Base-by-base conservation (phyloP, 139 green algal genomes). In the Chlamydomonas sphaeroides region DNA sequence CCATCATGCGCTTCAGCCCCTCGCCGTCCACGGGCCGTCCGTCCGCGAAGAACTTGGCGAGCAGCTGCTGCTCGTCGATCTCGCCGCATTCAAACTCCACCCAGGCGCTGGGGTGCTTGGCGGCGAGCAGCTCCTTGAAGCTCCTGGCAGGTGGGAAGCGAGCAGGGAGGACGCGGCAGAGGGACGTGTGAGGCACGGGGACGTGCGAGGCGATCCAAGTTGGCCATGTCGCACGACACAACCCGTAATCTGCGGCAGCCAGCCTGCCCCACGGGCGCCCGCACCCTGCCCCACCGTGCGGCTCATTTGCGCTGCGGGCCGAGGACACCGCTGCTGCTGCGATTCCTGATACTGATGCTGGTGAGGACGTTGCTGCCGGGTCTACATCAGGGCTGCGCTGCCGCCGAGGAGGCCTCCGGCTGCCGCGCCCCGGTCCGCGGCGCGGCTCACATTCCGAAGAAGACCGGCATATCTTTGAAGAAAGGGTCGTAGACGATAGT, bases 61-160 rank as follows among this genome's bases (percentile, higher is more conserved):
- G 41, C 26, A 97, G 66, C 79, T 97, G 70, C 21, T 92, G 78
- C 77, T 98, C 91, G 0, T 39, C 74, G 65, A 98, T 94, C 0
- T 89, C 33, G 1, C 88, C 95, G 20, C 73, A 89, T 59, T 98
- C 95, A 91, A 98, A 98, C 42, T 95, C 92, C 3, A 98, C 56
- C 95, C 95, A 98, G 6, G 94, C 91, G 5, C 89, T 94, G 39
- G 95, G 95, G 68, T 98, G 95, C 88, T 98, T 98, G 33, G 85
- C 75, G 5, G 86, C 74, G 45, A 98, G 85, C 28, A 98, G 84
- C 85, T 97, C 93, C 49, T 92, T 79, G 67, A 96, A 93, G 18
- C 73, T 80, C 69, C 90, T 89, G 57, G 53, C 49, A 28, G 32
- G 51, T n/a, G n/a, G n/a, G n/a, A n/a, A n/a, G n/a, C n/a, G n/a